Evolutionary conservation across 306 rosid species (phyloP).

Genomic region (Purshia tridentata): DNA sequence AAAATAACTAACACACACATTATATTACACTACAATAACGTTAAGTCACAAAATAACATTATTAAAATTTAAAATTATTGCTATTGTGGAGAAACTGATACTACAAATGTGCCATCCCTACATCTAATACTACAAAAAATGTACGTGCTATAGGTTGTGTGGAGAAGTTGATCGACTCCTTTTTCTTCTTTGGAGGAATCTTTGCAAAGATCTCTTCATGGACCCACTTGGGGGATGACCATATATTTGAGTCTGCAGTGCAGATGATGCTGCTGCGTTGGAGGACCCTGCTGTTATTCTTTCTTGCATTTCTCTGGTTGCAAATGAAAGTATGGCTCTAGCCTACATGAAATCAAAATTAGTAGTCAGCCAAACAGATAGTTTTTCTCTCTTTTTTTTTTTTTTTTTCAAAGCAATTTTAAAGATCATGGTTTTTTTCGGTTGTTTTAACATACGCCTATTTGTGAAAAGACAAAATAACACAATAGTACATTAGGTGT

Average conservation of each 20-base stretch:
- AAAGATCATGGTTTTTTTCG: neutral
- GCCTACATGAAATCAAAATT: slow-evolving; percentile 12
- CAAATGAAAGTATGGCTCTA: slow-evolving; percentile 21
- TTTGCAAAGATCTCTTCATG: slow-evolving; percentile 25
- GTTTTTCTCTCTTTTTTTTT: neutral
- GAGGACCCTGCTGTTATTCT: neutral
- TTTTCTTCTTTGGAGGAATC: slow-evolving; percentile 31
- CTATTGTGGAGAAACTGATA: no score
- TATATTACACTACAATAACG: no score
- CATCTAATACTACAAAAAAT: no score
- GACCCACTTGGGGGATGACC: slow-evolving; percentile 18
- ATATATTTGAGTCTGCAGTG: slow-evolving; percentile 12
- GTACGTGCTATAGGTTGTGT: neutral
- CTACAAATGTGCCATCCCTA: no score
- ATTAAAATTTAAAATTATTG: no score
- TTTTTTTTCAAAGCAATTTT: neutral
- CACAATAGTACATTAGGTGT: no score
- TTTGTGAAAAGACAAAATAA: no score
- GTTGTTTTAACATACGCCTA: neutral
- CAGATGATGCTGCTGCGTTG: neutral
- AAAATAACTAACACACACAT: no score
- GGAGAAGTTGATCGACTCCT: slow-evolving; percentile 17
- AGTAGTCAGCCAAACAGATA: neutral
- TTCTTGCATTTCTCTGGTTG: slow-evolving; percentile 8
- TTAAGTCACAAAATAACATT: no score